These are phyloP conservation scores for Pseudogymnoascus pannorum DNA, from an alignment of 2,329 filamentous ascomycete genomes.

Conservation along the genomic window DNA sequence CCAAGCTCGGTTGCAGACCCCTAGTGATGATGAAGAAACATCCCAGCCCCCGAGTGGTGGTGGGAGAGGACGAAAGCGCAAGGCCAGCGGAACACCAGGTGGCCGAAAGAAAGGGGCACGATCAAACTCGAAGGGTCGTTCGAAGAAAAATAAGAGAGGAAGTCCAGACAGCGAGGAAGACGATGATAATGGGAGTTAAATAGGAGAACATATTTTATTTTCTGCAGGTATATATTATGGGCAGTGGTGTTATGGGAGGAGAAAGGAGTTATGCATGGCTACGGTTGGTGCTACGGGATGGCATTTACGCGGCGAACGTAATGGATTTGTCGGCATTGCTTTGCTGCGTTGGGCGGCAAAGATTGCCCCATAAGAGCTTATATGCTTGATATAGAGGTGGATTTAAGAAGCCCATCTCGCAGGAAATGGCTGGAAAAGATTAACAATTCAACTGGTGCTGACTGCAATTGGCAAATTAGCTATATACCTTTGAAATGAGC, in stretches of 20 bases:
- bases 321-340: neutral
- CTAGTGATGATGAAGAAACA: conserved; percentile 39
- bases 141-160: conserved; percentile 34
- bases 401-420: conserved; percentile 6
- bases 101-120: conserved; percentile 53
- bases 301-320: conserved; percentile 1
- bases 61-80: conserved; percentile 29
- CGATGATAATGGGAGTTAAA: conserved; percentile 4
- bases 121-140: conserved; percentile 44
- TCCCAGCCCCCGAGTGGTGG: conserved; percentile 45
- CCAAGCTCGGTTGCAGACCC: conserved; percentile 40
- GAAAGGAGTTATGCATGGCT: neutral
- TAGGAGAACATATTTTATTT: neutral
- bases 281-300: conserved; percentile 1
- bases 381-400: conserved; percentile 2
- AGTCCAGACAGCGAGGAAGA: conserved; percentile 31
- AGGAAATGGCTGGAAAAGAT: conserved; percentile 4
- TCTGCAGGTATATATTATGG: conserved; percentile 1
- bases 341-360: neutral
- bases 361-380: neutral
- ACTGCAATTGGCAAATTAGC: neutral
- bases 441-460: neutral
- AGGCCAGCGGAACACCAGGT: conserved; percentile 36
- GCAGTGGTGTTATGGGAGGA: neutral
- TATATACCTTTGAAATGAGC: neutral